phyloP scores from a whole-genome alignment of 257 asterid species.

The Sherardia arvensis region DNA sequence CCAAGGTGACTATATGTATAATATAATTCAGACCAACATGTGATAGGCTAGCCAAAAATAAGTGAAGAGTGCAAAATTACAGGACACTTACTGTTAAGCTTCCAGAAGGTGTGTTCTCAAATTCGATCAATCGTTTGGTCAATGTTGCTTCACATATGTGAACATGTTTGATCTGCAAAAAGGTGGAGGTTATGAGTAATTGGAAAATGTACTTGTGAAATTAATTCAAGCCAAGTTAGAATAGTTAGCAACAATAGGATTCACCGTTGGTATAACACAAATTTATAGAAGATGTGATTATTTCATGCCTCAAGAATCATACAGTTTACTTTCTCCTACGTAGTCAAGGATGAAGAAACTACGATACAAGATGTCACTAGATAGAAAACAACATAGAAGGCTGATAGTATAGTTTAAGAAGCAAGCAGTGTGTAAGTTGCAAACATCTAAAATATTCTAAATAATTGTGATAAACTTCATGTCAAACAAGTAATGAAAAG shows the following conservation, averaged over 20 bases:
- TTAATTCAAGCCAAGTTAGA: too few relatives aligned
- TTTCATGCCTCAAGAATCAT: background rate
- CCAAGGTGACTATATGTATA: background rate
- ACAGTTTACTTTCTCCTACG: background rate
- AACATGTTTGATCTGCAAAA: conserved; percentile 65
- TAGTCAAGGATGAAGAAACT: background rate
- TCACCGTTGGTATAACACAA: background rate
- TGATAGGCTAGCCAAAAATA: background rate
- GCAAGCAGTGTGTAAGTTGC: background rate
- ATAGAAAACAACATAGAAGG: background rate
- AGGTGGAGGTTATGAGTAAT: conserved; percentile 5
- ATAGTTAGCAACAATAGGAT: background rate
- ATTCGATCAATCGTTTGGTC: conserved; percentile 80
- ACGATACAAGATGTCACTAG: background rate
- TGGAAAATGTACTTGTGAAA: background rate
- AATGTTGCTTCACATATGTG: conserved; percentile 84
- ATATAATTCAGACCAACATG: too few relatives aligned
- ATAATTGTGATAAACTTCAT: background rate
- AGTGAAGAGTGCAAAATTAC: background rate
- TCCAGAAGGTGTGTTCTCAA: conserved; percentile 81
- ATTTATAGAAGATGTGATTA: background rate
- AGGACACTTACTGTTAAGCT: conserved; percentile 57
- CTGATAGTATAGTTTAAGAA: background rate
- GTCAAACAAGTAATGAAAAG: background rate
- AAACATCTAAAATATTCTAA: background rate